These are phyloP conservation scores for Lyophyllum atratum DNA, from an alignment of 768 basidiomycete genomes.

Conservation along the genomic window DNA sequence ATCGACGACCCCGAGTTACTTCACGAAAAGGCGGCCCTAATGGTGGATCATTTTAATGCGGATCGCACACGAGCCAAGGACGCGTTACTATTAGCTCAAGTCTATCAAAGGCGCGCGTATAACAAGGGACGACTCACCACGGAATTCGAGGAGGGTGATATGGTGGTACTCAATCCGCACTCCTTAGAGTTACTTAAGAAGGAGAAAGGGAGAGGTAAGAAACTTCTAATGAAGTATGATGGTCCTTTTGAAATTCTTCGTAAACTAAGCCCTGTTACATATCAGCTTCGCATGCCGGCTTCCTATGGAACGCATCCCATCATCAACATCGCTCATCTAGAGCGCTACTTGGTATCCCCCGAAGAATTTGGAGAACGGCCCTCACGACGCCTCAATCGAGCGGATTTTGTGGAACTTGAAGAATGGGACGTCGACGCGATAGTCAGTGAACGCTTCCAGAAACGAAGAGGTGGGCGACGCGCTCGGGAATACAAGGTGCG, in stretches of 20 bases:
- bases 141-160: no score
- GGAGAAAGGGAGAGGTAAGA: constrained; percentile 28
- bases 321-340: constrained; percentile 33
- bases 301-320: no score
- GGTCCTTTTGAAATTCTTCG: constrained; percentile 31
- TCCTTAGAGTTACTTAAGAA: no score
- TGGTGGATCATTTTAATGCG: no score
- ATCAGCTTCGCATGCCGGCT: constrained; percentile 28
- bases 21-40: neutral
- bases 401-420: no score
- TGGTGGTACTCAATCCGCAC: no score
- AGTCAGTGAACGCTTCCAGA: neutral
- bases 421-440: no score
- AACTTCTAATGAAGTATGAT: constrained; percentile 28
- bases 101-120: no score
- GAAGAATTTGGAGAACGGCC: constrained; percentile 18
- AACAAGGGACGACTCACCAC: no score
- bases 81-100: no score
- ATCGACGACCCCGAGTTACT: neutral
- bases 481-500: neutral
- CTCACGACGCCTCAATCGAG: neutral
- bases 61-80: no score
- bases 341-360: constrained; percentile 23
- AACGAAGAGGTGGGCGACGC: neutral
- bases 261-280: constrained; percentile 29